Percentiles rank a stretch among this genome's conserved stretches.
These are phyloP conservation scores for Komagataella phaffii DNA, from an alignment of 805 yeast species.

Conservation along the genomic window DNA sequence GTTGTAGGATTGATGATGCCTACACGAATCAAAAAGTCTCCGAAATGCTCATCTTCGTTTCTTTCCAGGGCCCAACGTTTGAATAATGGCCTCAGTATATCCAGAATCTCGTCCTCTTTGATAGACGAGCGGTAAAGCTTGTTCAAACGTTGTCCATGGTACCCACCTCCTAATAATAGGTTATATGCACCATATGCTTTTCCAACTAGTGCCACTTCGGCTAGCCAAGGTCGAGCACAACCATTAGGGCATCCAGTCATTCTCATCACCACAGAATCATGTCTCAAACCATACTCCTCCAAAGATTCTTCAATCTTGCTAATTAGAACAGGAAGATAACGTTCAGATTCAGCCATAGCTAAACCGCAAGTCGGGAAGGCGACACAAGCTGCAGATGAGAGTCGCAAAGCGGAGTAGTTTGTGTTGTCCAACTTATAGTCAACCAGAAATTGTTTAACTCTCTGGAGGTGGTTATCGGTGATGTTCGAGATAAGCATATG, in stretches of 20 bases:
- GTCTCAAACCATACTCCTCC: slow-evolving; percentile 87
- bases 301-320: slow-evolving; percentile 73
- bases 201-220: slow-evolving; percentile 91
- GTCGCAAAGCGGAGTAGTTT: slow-evolving; percentile 69
- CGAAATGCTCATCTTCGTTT: slow-evolving; percentile 84
- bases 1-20: slow-evolving; percentile 83
- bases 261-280: slow-evolving; percentile 90
- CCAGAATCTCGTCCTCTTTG: slow-evolving; percentile 79
- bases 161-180: slow-evolving; percentile 92
- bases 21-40: slow-evolving; percentile 79
- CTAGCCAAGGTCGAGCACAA: slow-evolving; percentile 97
- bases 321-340: slow-evolving; percentile 75
- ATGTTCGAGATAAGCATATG: slow-evolving; percentile 71
- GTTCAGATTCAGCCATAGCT: slow-evolving; percentile 97
- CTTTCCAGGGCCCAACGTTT: slow-evolving; percentile 92
- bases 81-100: slow-evolving; percentile 69
- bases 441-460: slow-evolving; percentile 49
- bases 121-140: slow-evolving; percentile 80
- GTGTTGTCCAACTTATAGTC: slow-evolving; percentile 76
- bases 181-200: slow-evolving; percentile 91
- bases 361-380: slow-evolving; percentile 98
- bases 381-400: slow-evolving; percentile 92
- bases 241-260: slow-evolving; percentile 99
- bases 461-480: slow-evolving; percentile 50
- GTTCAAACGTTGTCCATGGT: slow-evolving; percentile 84